These are phyloP conservation scores for Fusarium tjaetaba DNA, from an alignment of 2,329 filamentous ascomycete genomes.

Conservation along the genomic window DNA sequence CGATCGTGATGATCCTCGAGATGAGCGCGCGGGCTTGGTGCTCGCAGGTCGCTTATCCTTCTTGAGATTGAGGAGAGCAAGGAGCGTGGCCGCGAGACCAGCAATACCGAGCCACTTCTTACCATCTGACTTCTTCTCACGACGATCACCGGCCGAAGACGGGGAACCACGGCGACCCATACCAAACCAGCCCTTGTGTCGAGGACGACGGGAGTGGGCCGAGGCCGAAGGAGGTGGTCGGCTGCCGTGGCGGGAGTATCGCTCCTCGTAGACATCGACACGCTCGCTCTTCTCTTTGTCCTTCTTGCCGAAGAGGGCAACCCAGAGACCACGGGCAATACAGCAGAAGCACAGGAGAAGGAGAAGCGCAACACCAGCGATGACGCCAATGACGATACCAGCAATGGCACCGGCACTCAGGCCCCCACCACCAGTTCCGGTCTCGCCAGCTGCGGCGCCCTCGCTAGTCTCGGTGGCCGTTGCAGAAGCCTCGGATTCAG, in stretches of 20 bases:
- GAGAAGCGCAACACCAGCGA: conserved; percentile 73
- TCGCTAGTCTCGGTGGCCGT: conserved; percentile 59
- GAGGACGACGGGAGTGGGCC: conserved; percentile 59
- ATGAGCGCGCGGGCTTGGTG: conserved; percentile 50
- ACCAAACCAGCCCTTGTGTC: conserved; percentile 67
- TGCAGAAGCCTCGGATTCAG: conserved; percentile 63
- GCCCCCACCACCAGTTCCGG: conserved; percentile 51
- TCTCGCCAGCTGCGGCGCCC: conserved; percentile 28
- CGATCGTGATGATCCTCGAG: conserved; percentile 56
- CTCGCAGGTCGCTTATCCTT: conserved; percentile 59
- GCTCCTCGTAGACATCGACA: conserved; percentile 72
- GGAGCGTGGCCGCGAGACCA: conserved; percentile 60
- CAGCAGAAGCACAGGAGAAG: conserved; percentile 80
- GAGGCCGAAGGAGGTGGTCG: conserved; percentile 48
- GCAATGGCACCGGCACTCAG: conserved; percentile 80
- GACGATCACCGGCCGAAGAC: conserved; percentile 52
- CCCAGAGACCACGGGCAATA: conserved; percentile 70
- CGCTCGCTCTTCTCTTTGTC: conserved; percentile 60
- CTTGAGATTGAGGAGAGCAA: conserved; percentile 64
- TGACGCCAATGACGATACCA: conserved; percentile 80
- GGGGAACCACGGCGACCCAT: conserved; percentile 54
- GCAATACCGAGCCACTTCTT: conserved; percentile 64
- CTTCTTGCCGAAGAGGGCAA: conserved; percentile 69
- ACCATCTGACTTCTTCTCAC: conserved; percentile 59
- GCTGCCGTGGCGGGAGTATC: conserved; percentile 62